Base-by-base conservation (phyloP, 2,329 filamentous ascomycete genomes). In the Thermothelomyces thermophilus region DNA sequence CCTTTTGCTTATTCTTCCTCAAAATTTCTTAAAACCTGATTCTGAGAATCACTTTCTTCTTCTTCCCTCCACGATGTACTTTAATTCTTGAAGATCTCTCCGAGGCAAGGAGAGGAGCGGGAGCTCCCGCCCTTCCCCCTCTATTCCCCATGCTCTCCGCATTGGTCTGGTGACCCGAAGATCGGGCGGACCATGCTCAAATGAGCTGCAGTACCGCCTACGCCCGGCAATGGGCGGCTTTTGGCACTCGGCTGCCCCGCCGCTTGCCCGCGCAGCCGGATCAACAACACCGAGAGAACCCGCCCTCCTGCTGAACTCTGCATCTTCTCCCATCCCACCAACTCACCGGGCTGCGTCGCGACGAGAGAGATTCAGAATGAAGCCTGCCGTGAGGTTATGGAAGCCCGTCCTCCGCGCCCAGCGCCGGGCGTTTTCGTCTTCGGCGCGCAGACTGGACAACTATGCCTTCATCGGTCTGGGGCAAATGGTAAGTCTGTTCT, bases 391-490 rank as follows among this genome's bases (percentile, higher is more conserved):
- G 5, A 57, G 58, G 37, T 48, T 60, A 44, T 59, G 63, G 52
- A 61, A 55, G 50, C 50, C 63, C 26, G 48, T 37, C n/a, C 40
- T 46, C 34, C 50, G 39, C 39, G 55, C 64, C 51, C 71, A 71
- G 55, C 67, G 67, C 52, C 70, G 77, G 46, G 65, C 66, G n/a
- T 81, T 82, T 60, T 73, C 76, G 17, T 70, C 68, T 9, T 72
- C 77, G 43, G 49, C 72, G 10, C 62, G 67, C 24, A 66, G 73
- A 51, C 60, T 74, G 47, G 75, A 80, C 39, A 74, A 65, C 39
- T 82, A 80, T 66, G 78, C 73, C 60, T 82, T 82, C 59, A 73
- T 82, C 48, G 79, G 79, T 13, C 65, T 82, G 13, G 79, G 79
- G 5, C 78, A 81, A 55, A 82, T 82, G 79, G 77, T 81, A 66